Base-by-base conservation (phyloP, 2,329 filamentous ascomycete genomes). In the Cercospora berteroae region DNA sequence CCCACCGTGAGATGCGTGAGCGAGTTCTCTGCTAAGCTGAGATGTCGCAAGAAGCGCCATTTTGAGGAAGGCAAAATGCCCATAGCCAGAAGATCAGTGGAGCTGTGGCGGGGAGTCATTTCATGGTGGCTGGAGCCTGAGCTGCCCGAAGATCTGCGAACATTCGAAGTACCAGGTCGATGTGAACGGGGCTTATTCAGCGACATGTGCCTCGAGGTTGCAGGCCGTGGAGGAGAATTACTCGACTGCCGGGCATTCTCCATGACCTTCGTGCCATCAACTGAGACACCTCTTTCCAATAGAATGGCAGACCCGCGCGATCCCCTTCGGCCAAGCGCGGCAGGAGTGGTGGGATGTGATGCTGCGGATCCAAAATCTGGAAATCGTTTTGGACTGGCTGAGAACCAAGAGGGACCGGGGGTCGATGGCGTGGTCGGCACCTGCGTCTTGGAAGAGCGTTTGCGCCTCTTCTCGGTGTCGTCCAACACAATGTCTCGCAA, bases 401-500 rank as follows among this genome's bases (percentile, higher is more conserved):
- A 69, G 25, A 69, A 56, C 25, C 81, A 84, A 86, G 90, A 92
- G 10, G 69, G 50, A 27, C 74, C 73, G 9, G 74, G 70, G 10
- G 88, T 85, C 1, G 91, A 90, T 3, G 94, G 92, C 0, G 93
- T 96, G 12, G 89, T 85, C 70, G 95, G 92, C 9, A 89, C 86
- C 13, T 76, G 77, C 18, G 73, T 73, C 81, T 96, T 98, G 50
- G 93, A 93, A 0, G 94, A 96, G 60, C 95, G 88, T 65, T 75
- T 75, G 68, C 93, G 88, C 71, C 95, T 87, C 81, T 92, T 95
- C 79, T 98, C 94, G 85, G 96, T 95, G 76, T 99, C 95, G 77
- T 99, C 95, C 68, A 99, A 82, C 27, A 99, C 94, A 73, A 99
- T 96, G 74, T 96, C 90, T 70, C 95, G 92, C 58, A 98, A 83